Evolutionary conservation across 352 stramenopile genomes (phyloP).

Genomic region (Pythium volutum): DNA sequence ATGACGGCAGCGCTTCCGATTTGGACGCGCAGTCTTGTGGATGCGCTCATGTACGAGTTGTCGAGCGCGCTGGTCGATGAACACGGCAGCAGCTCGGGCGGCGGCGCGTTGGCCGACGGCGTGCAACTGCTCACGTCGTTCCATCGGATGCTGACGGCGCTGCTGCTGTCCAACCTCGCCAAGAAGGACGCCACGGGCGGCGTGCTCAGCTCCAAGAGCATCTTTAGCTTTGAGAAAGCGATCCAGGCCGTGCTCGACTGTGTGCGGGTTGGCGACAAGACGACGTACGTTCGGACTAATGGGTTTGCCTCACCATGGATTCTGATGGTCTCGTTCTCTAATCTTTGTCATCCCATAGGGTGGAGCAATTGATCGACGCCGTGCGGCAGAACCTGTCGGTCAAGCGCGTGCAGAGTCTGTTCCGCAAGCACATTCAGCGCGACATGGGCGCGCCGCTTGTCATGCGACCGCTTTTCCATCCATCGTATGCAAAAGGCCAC

Average conservation of each 20-base stretch:
- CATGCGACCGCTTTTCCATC: slow-evolving; percentile 75
- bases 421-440: slow-evolving; percentile 57
- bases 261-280: slow-evolving; percentile 61
- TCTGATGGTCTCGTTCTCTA: slow-evolving; percentile 12
- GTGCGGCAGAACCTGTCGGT: slow-evolving; percentile 73
- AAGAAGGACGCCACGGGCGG: slow-evolving; percentile 52
- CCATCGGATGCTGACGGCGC: slow-evolving; percentile 48
- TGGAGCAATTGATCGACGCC: slow-evolving; percentile 64
- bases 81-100: slow-evolving; percentile 26
- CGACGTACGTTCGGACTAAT: slow-evolving; percentile 28
- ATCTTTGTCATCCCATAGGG: slow-evolving; percentile 21
- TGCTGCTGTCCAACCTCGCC: slow-evolving; percentile 47
- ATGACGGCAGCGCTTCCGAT: slow-evolving; percentile 44
- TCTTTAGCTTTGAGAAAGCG: slow-evolving; percentile 64
- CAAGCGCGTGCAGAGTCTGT: slow-evolving; percentile 63
- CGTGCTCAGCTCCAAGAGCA: slow-evolving; percentile 52
- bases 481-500: slow-evolving; percentile 39
- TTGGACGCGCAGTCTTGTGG: slow-evolving; percentile 52
- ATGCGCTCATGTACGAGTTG: slow-evolving; percentile 54
- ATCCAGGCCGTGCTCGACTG: slow-evolving; percentile 59
- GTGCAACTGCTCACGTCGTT: slow-evolving; percentile 56
- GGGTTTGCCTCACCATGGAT: no score
- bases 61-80: slow-evolving; percentile 39
- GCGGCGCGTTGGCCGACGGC: slow-evolving; percentile 36
- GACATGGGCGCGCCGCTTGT: slow-evolving; percentile 65